These are phyloP conservation scores for Fermentozyma sake DNA, from an alignment of 1,139 yeast genomes.

Conservation along the genomic window DNA sequence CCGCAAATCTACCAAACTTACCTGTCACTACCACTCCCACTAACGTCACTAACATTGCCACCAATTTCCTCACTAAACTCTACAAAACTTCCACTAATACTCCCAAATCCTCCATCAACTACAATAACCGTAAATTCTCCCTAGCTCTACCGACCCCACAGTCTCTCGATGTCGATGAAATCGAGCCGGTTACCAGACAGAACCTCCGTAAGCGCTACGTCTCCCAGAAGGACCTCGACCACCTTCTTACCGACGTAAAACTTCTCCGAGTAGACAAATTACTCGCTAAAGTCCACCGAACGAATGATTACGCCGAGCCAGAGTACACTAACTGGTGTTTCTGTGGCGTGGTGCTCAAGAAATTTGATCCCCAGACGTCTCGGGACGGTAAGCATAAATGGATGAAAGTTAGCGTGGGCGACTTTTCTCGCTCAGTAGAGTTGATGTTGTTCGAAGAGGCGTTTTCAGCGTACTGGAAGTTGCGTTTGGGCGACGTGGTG, in stretches of 20 bases:
- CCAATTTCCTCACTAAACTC: constrained; percentile 10
- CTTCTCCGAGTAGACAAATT: constrained; percentile 53
- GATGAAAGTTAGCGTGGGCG: constrained; percentile 62
- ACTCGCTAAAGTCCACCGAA: constrained; percentile 52
- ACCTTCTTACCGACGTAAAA: constrained; percentile 32
- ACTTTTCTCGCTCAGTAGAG: constrained; percentile 53
- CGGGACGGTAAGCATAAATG: constrained; percentile 42
- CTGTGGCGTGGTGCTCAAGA: constrained; percentile 60
- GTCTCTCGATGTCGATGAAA: constrained; percentile 8
- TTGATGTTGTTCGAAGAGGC: constrained; percentile 65
- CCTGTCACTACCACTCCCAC: too few species aligned
- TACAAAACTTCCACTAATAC: constrained; percentile 7
- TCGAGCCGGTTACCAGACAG: constrained; percentile 14
- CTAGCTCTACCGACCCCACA: too few species aligned
- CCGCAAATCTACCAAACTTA: too few species aligned
- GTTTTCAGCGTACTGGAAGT: constrained; percentile 65
- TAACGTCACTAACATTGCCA: too few species aligned
- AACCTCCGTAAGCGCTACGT: constrained; percentile 41
- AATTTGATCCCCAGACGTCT: constrained; percentile 50
- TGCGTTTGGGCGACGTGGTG: constrained; percentile 69
- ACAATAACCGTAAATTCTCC: too few species aligned
- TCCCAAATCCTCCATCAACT: too few species aligned
- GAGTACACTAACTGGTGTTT: constrained; percentile 70
- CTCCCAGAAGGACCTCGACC: constrained; percentile 27
- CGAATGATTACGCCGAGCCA: constrained; percentile 71